Evolutionary conservation across 2,329 filamentous ascomycete species (phyloP), one percentile per base, ranked within the genome.

Genomic region (Cyanodermella asteris): DNA sequence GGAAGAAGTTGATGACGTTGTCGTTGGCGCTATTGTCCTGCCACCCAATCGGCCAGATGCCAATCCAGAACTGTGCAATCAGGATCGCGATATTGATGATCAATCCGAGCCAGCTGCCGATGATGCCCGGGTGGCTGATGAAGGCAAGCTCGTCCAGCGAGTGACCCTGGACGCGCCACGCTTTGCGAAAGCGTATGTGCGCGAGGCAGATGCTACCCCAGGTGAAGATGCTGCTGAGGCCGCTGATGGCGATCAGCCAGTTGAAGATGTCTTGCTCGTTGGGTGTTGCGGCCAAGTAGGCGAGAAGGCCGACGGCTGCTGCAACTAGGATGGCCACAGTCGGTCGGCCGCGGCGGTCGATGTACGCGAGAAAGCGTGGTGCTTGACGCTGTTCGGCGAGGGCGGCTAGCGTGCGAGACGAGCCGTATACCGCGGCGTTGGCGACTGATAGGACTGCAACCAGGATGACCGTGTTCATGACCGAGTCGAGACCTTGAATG

Each of bases 381-480:
- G 77, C 81, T 44, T 87, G 80, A 28, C 70, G 64, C 46, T 90
- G 80, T 45, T 91, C 81, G 22, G 82, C 81, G 2, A 93, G 64
- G 3, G 82, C 81, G 14, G 81, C 78, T 6, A 94, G 65, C 3
- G 82, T 93, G 38, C 84, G 71, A 2, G 78, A 90, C 13, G 78
- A 84, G 18, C 81, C 84, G 40, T 91, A 94, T 31, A 93, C 72
- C 32, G 81, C 72, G 5, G 78, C 84, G 49, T 91, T 93, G 29
- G 81, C 81, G 31, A 93, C 82, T 1, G 78, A 90, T 13, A 93
- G 55, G 13, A 91, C 81, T 12, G 82, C 74, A 33, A 91, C 68
- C 42, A 93, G 68, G 44, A 93, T 91, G 31, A 93, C 80, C n/a
- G 68, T 70, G 47, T 94, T 93, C 74, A 93, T 90, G 27, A 93